Conservation (phyloP, 2,329 filamentous ascomycete genomes). For the Aspergillus sp. region DNA sequence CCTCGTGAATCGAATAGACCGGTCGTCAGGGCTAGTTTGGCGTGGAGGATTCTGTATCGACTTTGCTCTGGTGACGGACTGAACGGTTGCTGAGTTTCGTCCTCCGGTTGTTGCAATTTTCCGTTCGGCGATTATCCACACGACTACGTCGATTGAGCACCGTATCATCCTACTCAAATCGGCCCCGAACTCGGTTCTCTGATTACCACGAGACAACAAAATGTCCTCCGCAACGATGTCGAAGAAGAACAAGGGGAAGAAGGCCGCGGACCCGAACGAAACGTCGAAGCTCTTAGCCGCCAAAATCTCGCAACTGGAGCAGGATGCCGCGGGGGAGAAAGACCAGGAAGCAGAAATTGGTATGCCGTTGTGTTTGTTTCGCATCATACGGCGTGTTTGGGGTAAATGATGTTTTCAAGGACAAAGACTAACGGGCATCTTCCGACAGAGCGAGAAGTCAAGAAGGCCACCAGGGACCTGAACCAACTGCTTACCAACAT, state of each 20-base stretch:
- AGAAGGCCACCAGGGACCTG: slow-evolving; percentile 85
- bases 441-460: slow-evolving; percentile 74
- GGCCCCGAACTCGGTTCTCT: background rate
- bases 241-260: slow-evolving; percentile 80
- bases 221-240: slow-evolving; percentile 44
- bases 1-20: background rate
- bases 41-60: no score
- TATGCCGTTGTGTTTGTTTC: slow-evolving; percentile 39
- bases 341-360: slow-evolving; percentile 94
- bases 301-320: slow-evolving; percentile 90
- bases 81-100: slow-evolving; percentile 8
- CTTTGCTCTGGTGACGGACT: slow-evolving; percentile 11
- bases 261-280: slow-evolving; percentile 73
- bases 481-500: slow-evolving; percentile 75
- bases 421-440: slow-evolving; percentile 16
- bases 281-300: slow-evolving; percentile 85
- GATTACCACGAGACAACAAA: slow-evolving; percentile 7
- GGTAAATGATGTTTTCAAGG: no score
- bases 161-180: slow-evolving; percentile 21
- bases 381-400: background rate
- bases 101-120: slow-evolving; percentile 18
- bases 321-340: slow-evolving; percentile 85
- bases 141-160: slow-evolving; percentile 37
- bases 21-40: no score
- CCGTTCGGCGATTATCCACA: slow-evolving; percentile 34